phyloP scores from a whole-genome alignment of 345 rosid species.

The Populus simonii region DNA sequence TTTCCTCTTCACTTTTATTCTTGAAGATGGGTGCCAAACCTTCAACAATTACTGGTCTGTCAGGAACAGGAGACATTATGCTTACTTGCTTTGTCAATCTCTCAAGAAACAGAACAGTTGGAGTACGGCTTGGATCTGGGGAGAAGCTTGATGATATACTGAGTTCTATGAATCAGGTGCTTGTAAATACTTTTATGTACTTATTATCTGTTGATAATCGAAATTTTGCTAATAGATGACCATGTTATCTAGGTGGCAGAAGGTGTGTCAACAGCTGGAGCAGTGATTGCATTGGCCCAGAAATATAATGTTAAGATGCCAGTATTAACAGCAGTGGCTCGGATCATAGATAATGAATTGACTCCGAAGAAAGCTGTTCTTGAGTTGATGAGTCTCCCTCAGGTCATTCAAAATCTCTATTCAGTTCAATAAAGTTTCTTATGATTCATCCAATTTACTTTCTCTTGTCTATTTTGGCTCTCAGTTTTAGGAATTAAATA shows the following conservation, averaged over 20 bases:
- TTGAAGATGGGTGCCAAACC: constrained; percentile 93
- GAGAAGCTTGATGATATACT: constrained; percentile 81
- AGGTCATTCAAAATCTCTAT: constrained; percentile 38
- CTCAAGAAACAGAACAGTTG: constrained; percentile 85
- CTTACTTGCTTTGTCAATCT: constrained; percentile 92
- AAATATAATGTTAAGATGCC: constrained; percentile 92
- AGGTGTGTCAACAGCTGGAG: constrained; percentile 95
- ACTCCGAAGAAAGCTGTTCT: constrained; percentile 82
- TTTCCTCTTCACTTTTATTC: constrained; percentile 3
- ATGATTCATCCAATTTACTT: not conserved
- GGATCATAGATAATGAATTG: constrained; percentile 77
- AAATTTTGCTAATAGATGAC: constrained; percentile 9
- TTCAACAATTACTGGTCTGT: constrained; percentile 78
- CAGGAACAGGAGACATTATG: constrained; percentile 97
- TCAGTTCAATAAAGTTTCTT: not conserved
- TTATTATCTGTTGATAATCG: not conserved
- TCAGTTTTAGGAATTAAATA: not conserved
- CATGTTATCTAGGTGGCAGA: constrained; percentile 64
- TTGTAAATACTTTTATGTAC: constrained; percentile 6
- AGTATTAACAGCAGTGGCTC: constrained; percentile 89
- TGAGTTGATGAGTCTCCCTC: constrained; percentile 84
- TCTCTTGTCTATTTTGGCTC: not conserved
- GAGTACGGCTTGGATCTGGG: constrained; percentile 91
- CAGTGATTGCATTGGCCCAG: constrained; percentile 90
- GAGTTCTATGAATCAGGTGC: constrained; percentile 82